Evolutionary conservation across 2,329 filamentous ascomycete species (phyloP).

Genomic region (Exophiala sp.): DNA sequence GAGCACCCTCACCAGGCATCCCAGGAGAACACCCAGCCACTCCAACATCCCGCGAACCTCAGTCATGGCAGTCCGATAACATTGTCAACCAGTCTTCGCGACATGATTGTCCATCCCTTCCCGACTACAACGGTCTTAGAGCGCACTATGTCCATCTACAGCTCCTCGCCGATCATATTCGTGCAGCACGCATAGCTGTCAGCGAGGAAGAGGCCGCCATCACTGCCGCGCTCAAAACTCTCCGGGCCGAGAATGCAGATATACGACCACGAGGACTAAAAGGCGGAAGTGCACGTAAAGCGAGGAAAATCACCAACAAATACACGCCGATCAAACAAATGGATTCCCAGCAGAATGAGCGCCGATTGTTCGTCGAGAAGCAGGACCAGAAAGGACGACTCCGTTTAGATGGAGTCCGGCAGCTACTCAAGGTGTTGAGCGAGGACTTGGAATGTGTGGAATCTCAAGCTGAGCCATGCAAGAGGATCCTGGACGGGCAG

Average conservation of each 20-base stretch:
- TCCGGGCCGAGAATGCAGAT: constrained; percentile 12
- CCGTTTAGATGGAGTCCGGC: constrained; percentile 2
- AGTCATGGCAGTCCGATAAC: not conserved
- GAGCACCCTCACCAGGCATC: not conserved
- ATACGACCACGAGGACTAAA: constrained; percentile 14
- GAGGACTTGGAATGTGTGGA: not conserved
- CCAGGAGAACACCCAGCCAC: not conserved
- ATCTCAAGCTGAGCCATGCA: not conserved
- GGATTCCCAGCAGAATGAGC: not conserved
- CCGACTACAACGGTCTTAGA: not conserved
- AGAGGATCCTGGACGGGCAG: not conserved
- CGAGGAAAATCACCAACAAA: not conserved
- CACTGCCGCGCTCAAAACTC: not conserved
- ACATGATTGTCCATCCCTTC: not conserved
- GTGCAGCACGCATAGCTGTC: not conserved
- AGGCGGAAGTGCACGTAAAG: constrained; percentile 16
- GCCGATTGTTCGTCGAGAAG: constrained; percentile 12
- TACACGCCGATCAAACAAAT: constrained; percentile 6
- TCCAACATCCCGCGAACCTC: not conserved
- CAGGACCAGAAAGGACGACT: constrained; percentile 7
- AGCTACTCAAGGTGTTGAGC: not conserved
- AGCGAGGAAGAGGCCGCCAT: constrained; percentile 1
- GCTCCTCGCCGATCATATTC: constrained; percentile 4
- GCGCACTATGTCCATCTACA: not conserved
- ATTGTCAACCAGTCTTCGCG: not conserved